Base-by-base conservation (phyloP, 2,329 filamentous ascomycete species). In the Aphanoascus verrucosus region DNA sequence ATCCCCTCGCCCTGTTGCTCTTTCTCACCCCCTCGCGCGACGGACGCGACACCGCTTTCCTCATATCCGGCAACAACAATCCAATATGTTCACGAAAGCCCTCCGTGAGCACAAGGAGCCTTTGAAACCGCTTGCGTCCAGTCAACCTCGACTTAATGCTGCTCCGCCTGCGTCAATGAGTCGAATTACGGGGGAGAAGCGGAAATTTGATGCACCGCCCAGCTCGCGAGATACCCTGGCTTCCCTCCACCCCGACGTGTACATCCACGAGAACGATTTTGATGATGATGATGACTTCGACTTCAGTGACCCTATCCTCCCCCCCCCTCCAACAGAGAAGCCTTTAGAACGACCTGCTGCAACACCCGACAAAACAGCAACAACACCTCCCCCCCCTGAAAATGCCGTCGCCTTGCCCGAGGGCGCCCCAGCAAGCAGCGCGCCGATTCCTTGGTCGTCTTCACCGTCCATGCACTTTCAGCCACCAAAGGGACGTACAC, bases 271-370 rank as follows among this genome's bases (percentile, higher is more conserved):
- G 57, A 83, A 91, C 61, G 90, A 95, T 64, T 93, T 94, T 60
- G 88, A 88, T 62, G 86, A 91, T 64, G 89, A 95, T 60, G 78
- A 84, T 17, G 80, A 88, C 53, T 74, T 94, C 20, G 86, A 87
- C 51, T 69, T 60, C 5, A 67, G 43, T 15, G 49, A 23, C 63
- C 52, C 65, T 62, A 19, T 62, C 62, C 35, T 32, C 9, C 49
- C 41, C 28, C 31, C 38, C 5, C 32, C 42, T 28, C 15, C 49
- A n/a, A 41, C 51, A 3, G 14, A 52, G 53, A 63, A 9, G 61
- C 58, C 52, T 61, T 49, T 49, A 28, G 49, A 48, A 19, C 37
- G 12, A 23, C 15, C 23, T 31, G 17, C 14, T 19, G 51, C 56
- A 12, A 53, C 59, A 9, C 63, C 67, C 9, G 58, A 70, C 17